phyloP scores from a whole-genome alignment of 345 rosid species.

The Capsella bursapastoris region DNA sequence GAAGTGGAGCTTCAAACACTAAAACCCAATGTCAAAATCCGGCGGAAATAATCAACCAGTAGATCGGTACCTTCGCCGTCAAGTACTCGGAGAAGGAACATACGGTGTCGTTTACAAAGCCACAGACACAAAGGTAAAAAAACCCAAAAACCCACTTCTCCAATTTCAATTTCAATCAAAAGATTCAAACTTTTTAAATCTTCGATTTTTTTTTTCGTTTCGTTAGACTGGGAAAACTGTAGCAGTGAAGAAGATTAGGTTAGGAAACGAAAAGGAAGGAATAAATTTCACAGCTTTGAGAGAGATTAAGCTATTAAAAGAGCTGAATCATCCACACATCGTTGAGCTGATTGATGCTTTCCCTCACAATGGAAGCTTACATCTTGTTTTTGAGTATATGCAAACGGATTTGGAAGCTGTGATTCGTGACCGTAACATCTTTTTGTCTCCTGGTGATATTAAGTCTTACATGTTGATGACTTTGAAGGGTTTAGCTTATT shows the following conservation, averaged over 20 bases:
- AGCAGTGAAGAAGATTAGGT: constrained; percentile 65
- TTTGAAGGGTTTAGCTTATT: constrained; percentile 55
- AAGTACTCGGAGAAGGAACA: constrained; percentile 65
- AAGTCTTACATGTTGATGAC: constrained; percentile 69
- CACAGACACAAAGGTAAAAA: constrained; percentile 54
- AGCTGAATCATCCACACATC: constrained; percentile 60
- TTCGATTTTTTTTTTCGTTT: background rate
- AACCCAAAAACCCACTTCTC: background rate
- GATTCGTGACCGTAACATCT: constrained; percentile 65
- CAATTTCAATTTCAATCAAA: background rate
- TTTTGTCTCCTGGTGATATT: constrained; percentile 62
- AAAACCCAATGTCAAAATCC: constrained; percentile 39
- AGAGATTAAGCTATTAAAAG: constrained; percentile 62
- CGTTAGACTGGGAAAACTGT: constrained; percentile 59
- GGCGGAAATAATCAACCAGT: constrained; percentile 51
- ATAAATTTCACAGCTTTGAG: constrained; percentile 69
- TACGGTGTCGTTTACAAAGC: constrained; percentile 72
- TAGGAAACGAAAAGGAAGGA: constrained; percentile 69
- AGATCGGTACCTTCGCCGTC: constrained; percentile 60
- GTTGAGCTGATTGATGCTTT: constrained; percentile 65
- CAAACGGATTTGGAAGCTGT: constrained; percentile 71
- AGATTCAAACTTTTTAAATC: background rate
- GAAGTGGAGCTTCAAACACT: background rate
- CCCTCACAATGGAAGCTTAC: constrained; percentile 63
- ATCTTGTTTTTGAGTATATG: constrained; percentile 69